Percentiles rank a stretch among this genome's conserved stretches.
Conservation (phyloP, 2,329 filamentous ascomycete genomes). For the Dothiorella sarmentorum region DNA sequence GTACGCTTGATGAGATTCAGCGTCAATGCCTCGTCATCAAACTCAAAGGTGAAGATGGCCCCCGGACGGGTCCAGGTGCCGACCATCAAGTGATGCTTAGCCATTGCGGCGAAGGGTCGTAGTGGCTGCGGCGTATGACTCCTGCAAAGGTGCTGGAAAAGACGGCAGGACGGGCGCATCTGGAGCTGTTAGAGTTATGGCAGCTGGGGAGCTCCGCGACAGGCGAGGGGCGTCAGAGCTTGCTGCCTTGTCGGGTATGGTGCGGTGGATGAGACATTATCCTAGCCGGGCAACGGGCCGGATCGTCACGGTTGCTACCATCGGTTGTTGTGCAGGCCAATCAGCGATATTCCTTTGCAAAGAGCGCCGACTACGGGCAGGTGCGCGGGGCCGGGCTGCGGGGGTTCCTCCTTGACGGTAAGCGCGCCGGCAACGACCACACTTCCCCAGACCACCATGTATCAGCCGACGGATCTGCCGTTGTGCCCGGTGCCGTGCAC, state of each 20-base stretch:
- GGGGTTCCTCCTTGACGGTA: slow-evolving; percentile 3
- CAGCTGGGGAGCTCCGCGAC: not conserved
- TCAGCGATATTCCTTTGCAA: not conserved
- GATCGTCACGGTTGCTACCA: slow-evolving; percentile 5
- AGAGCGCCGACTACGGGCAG: not conserved
- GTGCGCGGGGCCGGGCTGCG: slow-evolving; percentile 10
- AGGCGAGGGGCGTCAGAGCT: slow-evolving; percentile 7
- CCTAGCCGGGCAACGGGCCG: not conserved
- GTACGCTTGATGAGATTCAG: slow-evolving; percentile 76
- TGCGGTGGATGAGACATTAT: slow-evolving; percentile 15
- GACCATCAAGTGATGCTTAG: slow-evolving; percentile 82
- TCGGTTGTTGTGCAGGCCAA: slow-evolving; percentile 14
- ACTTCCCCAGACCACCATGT: not conserved
- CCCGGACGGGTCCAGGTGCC: slow-evolving; percentile 89
- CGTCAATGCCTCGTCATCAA: slow-evolving; percentile 76
- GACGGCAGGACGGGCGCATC: slow-evolving; percentile 10
- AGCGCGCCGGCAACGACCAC: slow-evolving; percentile 9
- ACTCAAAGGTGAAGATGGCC: slow-evolving; percentile 84
- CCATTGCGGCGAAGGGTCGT: slow-evolving; percentile 47
- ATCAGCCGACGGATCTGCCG: slow-evolving; percentile 19
- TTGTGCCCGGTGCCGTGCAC: not conserved
- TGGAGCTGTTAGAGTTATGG: not conserved
- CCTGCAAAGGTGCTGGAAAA: not conserved
- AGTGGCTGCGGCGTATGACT: not conserved
- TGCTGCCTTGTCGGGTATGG: not conserved